Base-by-base conservation (phyloP, 305 asterid genomes). In the Vinca major region DNA sequence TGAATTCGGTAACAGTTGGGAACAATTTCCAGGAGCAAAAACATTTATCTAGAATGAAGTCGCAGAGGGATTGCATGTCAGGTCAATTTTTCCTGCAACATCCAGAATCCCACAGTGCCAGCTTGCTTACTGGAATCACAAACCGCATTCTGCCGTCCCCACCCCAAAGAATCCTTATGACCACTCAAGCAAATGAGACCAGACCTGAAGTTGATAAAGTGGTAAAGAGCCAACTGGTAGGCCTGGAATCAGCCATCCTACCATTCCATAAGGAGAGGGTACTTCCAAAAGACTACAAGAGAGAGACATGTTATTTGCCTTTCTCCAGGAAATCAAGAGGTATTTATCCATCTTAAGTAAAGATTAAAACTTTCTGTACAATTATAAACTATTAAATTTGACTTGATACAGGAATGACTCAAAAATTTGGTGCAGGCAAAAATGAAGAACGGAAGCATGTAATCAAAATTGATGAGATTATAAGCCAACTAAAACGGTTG, bases 321-420 rank as follows among this genome's bases (percentile, higher is more conserved):
- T 65, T 83, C 77, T 56, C 83, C 66, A 77, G 71, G 81, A 80
- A 82, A 68, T 61, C 78, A 70, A 64, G 66, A 79, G 91, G 93
- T 89, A 81, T 64, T 26, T 69, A 73, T 65, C 61, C 67, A 47
- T 69, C 10, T 64, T 41, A 61, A 61, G 62, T 40, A 65, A 8
- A 73, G 67, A 61, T 52, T 37, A 39, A 65, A 64, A 39, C 33
- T 67, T 16, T 8, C 44, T 70, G 53, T 10, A 37, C 19, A 44
- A 21, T 60, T 71, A n/a, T 67, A n/a, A 53, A 37, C 10, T 62
- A 37, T 67, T 54, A 21, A 61, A 51, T 49, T 67, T 36, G 49
- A 36, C 77, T 74, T 49, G 63, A 48, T 65, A 70, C 48, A n/a
- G 58, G 58, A 70, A 55, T 62, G 47, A 66, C 77, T 58, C 49